Percentiles rank a stretch among this genome's conserved stretches.
These are phyloP conservation scores for Vitis riparia DNA, from an alignment of 164 flowering plant genomes.

Conservation along the genomic window DNA sequence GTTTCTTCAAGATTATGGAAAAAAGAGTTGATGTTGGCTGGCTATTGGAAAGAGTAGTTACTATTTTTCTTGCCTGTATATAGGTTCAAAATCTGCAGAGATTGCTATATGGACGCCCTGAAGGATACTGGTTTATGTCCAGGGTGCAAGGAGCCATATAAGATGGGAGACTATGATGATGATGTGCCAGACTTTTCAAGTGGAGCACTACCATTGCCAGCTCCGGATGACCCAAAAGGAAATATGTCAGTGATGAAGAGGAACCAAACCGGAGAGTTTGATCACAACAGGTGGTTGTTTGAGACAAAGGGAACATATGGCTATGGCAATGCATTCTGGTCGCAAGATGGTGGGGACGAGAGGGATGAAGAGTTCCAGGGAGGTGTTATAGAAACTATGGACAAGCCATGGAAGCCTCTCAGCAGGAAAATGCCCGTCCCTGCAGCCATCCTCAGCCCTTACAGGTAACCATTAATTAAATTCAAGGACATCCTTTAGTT, in stretches of 20 bases:
- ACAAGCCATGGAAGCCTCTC: constrained; percentile 86
- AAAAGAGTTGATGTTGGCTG: no score
- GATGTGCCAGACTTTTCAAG: constrained; percentile 34
- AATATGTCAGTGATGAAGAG: constrained; percentile 66
- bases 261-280: constrained; percentile 69
- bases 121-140: constrained; percentile 63
- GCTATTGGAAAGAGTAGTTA: no score
- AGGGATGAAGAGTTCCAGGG: constrained; percentile 29
- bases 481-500: no score
- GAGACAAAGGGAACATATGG: constrained; percentile 82
- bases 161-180: constrained; percentile 47
- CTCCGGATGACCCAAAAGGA: constrained; percentile 20
- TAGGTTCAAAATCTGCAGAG: constrained; percentile 74
- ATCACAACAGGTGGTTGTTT: constrained; percentile 78
- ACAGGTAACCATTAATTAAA: constrained; percentile 41
- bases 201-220: constrained; percentile 49
- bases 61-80: not conserved
- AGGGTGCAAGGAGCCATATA: constrained; percentile 73
- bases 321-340: constrained; percentile 73
- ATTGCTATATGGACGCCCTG: constrained; percentile 65
- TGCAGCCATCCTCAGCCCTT: constrained; percentile 68
- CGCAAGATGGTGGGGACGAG: constrained; percentile 53
- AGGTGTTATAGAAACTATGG: constrained; percentile 44
- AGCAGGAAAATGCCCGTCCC: constrained; percentile 62
- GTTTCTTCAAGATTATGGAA: no score